Conservation (phyloP, 495 filamentous ascomycete species). For the Astrothelium macrocarpum region DNA sequence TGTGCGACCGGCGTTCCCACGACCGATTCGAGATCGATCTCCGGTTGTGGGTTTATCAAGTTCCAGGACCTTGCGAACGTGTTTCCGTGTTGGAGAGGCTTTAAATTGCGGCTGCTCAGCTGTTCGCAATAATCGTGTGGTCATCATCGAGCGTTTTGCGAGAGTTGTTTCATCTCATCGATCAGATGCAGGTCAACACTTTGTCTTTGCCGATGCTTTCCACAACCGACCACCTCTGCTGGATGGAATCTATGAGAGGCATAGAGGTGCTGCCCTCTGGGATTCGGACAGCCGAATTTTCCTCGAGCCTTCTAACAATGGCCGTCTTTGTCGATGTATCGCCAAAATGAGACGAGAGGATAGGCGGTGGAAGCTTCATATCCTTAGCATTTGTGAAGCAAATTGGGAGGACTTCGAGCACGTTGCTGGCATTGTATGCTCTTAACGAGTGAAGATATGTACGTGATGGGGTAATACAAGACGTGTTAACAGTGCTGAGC, state of each 20-base stretch:
- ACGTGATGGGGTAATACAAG: neutral
- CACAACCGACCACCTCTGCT: constrained; percentile 46
- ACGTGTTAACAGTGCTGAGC: no score
- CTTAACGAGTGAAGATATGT: neutral
- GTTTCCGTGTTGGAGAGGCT: constrained; percentile 52
- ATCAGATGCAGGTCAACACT: constrained; percentile 43
- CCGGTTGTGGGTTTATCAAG: constrained; percentile 43
- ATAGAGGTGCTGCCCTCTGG: constrained; percentile 38
- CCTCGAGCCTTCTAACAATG: constrained; percentile 12
- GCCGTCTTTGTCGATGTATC: constrained; percentile 43
- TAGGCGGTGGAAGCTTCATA: constrained; percentile 36
- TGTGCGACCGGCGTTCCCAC: constrained; percentile 41
- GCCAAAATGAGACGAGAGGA: constrained; percentile 41
- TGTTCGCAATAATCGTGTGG: constrained; percentile 34
- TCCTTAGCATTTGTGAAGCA: constrained; percentile 45
- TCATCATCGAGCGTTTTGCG: constrained; percentile 50
- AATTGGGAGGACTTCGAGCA: constrained; percentile 45
- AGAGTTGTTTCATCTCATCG: constrained; percentile 45
- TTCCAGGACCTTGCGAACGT: constrained; percentile 41
- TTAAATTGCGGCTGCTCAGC: constrained; percentile 37
- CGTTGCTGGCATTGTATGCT: constrained; percentile 18
- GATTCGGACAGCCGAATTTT: constrained; percentile 39
- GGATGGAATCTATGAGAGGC: constrained; percentile 40
- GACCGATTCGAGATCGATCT: constrained; percentile 40
- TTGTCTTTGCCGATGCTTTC: constrained; percentile 51